A percentile compares a stretch with the other conserved stretches of the same genome.
Evolutionary conservation across 495 filamentous ascomycete genomes (phyloP).

Genomic region (Penicillium subrubescens): DNA sequence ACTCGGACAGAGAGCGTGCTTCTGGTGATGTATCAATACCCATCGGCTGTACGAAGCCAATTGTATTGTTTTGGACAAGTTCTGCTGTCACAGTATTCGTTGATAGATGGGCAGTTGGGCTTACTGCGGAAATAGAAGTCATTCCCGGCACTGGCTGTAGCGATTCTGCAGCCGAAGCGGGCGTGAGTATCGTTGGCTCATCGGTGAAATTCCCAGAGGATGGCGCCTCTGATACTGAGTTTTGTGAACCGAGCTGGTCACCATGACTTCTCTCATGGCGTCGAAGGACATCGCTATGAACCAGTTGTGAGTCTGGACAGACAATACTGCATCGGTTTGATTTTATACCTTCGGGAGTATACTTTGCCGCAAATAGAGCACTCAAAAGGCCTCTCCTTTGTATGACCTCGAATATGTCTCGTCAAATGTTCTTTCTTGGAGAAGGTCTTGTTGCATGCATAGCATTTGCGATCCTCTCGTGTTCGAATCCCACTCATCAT

Average conservation of each 20-base stretch:
- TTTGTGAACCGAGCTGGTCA: not conserved
- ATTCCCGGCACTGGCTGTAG: not conserved
- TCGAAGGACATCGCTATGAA: slow-evolving; percentile 27
- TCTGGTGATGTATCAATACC: not conserved
- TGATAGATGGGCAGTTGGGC: not conserved
- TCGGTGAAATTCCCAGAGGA: not conserved
- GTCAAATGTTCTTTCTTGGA: slow-evolving; percentile 37
- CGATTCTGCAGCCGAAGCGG: not conserved
- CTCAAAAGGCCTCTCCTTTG: slow-evolving; percentile 35
- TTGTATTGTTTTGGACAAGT: not conserved
- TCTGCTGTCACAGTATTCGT: not conserved
- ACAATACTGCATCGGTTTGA: not conserved
- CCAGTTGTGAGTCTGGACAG: not conserved
- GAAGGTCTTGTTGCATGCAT: slow-evolving; percentile 30
- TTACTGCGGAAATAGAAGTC: not conserved
- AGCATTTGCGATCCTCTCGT: slow-evolving; percentile 18
- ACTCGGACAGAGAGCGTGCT: slow-evolving; percentile 8
- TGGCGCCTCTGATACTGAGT: not conserved
- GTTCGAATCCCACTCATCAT: slow-evolving; percentile 11
- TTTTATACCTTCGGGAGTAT: slow-evolving; percentile 29
- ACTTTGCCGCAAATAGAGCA: slow-evolving; percentile 33
- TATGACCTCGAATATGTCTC: slow-evolving; percentile 37
- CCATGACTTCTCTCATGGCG: slow-evolving; percentile 27
- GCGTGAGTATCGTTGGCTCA: slow-evolving; percentile 4
- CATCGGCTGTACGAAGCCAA: not conserved